Percentiles rank a stretch among this genome's conserved stretches.
phyloP scores from a whole-genome alignment of 495 filamentous ascomycete genomes.

The Penicillium simplicissimum region DNA sequence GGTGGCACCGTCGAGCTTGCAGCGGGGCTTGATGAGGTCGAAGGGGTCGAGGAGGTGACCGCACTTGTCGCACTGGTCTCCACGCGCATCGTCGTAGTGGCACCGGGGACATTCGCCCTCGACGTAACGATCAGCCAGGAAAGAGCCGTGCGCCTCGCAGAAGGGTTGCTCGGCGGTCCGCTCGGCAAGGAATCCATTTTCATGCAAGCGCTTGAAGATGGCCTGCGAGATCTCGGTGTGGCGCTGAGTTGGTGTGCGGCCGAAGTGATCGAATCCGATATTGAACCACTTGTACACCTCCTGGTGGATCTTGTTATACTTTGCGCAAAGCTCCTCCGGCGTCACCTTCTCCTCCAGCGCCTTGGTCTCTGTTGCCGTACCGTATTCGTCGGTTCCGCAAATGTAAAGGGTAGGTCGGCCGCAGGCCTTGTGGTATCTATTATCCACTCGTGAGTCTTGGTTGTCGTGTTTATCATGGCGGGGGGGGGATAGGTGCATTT shows the following conservation, averaged over 20 bases:
- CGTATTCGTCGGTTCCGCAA: conserved; percentile 70
- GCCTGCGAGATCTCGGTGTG: conserved; percentile 87
- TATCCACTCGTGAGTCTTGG: conserved; percentile 30
- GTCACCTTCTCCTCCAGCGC: conserved; percentile 66
- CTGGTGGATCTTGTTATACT: conserved; percentile 81
- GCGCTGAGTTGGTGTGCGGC: conserved; percentile 74
- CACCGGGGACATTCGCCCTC: conserved; percentile 86
- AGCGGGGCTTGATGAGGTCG: conserved; percentile 56
- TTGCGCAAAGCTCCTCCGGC: conserved; percentile 74
- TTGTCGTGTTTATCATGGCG: conserved; percentile 1
- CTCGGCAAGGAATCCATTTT: conserved; percentile 83
- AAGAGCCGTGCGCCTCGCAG: conserved; percentile 79
- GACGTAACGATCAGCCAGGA: conserved; percentile 91
- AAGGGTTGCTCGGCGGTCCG: conserved; percentile 77
- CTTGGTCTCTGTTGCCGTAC: conserved; percentile 87
- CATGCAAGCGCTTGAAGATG: conserved; percentile 75
- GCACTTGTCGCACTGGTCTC: conserved; percentile 88
- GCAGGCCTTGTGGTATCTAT: conserved; percentile 69
- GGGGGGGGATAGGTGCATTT: conserved; percentile 9
- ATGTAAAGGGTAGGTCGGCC: conserved; percentile 60
- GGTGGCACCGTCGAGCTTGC: conserved; percentile 81
- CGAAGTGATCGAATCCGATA: conserved; percentile 82
- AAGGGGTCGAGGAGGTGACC: conserved; percentile 79
- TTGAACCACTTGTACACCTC: conserved; percentile 89
- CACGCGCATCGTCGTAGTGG: conserved; percentile 76